Conservation (phyloP, 2,329 filamentous ascomycete genomes). For the Cryphonectria naterciae region DNA sequence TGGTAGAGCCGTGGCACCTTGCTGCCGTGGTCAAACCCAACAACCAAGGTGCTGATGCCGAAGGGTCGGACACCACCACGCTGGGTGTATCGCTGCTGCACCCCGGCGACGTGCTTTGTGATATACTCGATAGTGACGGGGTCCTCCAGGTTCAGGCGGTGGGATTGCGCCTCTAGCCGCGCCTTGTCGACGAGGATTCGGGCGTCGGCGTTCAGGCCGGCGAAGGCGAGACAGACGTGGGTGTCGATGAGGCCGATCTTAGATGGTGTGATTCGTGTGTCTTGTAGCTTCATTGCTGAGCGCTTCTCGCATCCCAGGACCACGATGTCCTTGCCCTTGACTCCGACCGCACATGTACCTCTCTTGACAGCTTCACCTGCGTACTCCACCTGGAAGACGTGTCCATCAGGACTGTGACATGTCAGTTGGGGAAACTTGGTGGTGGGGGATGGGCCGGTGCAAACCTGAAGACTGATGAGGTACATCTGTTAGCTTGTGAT, state of each 20-base stretch:
- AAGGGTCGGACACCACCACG: conserved; percentile 98
- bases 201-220: conserved; percentile 95
- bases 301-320: conserved; percentile 98
- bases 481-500: conserved; percentile 47
- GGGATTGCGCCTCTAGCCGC: conserved; percentile 93
- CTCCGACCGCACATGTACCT: conserved; percentile 97
- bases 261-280: conserved; percentile 97
- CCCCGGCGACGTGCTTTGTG: conserved; percentile 96
- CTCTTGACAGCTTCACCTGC: conserved; percentile 97
- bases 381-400: conserved; percentile 99
- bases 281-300: conserved; percentile 98
- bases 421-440: conserved; percentile 11
- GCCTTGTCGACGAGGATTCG: conserved; percentile 98
- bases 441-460: conserved; percentile 42
- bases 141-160: conserved; percentile 95
- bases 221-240: conserved; percentile 96
- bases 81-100: conserved; percentile 99
- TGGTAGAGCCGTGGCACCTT: conserved; percentile 89
- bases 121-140: conserved; percentile 99
- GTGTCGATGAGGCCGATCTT: conserved; percentile 97
- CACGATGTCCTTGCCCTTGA: conserved; percentile 93
- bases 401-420: conserved; percentile 82
- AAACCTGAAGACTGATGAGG: conserved; percentile 78
- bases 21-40: conserved; percentile 96
- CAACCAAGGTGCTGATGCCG: conserved; percentile 95